phyloP scores from a whole-genome alignment of 2,329 filamentous ascomycete species.

The Neonectria faginata region DNA sequence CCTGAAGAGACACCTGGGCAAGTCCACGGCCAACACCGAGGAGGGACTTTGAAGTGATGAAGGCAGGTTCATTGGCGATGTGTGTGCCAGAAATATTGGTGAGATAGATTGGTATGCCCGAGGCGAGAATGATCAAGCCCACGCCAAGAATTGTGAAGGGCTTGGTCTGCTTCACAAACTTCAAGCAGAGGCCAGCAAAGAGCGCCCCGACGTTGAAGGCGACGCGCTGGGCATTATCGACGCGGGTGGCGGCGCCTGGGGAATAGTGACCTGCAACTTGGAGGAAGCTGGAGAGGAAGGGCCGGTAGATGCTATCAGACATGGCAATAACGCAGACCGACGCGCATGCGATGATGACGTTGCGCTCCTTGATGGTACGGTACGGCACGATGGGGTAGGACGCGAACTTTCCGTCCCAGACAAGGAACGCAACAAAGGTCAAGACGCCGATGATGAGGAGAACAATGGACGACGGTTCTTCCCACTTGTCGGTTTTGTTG shows the following conservation, averaged over 20 bases:
- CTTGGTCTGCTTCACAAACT: conserved; percentile 35
- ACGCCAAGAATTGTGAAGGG: conserved; percentile 32
- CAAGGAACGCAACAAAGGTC: background rate
- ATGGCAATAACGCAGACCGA: conserved; percentile 33
- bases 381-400: conserved; percentile 13
- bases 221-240: conserved; percentile 33
- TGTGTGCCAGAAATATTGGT: conserved; percentile 33
- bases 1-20: background rate
- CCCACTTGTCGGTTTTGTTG: conserved; percentile 34
- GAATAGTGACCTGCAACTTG: conserved; percentile 35
- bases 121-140: conserved; percentile 30
- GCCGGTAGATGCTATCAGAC: conserved; percentile 36
- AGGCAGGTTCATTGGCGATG: conserved; percentile 32
- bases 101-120: conserved; percentile 32
- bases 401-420: background rate
- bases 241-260: conserved; percentile 30
- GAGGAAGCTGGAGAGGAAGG: conserved; percentile 29
- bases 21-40: conserved; percentile 24
- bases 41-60: conserved; percentile 33
- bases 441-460: conserved; percentile 19
- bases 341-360: conserved; percentile 33
- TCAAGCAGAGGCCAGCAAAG: conserved; percentile 14
- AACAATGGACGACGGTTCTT: conserved; percentile 30
- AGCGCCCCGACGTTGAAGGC: conserved; percentile 31
- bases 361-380: conserved; percentile 34